phyloP scores from a whole-genome alignment of 2,329 filamentous ascomycete species.

The Xylaria sp. region DNA sequence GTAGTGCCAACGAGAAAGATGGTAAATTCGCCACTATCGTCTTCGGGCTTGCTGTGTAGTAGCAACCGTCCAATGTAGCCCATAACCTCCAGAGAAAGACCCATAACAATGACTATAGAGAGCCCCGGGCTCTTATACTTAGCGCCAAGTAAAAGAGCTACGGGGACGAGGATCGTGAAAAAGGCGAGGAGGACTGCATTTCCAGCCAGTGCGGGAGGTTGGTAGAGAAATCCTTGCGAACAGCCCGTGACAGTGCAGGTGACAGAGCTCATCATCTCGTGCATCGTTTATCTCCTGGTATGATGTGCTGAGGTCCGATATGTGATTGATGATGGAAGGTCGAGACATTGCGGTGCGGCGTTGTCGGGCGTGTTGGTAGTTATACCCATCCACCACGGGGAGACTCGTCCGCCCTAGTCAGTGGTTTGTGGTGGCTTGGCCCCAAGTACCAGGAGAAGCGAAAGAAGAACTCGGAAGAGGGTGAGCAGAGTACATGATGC shows the following conservation, averaged over 20 bases:
- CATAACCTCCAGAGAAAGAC: constrained; percentile 51
- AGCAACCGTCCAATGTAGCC: constrained; percentile 55
- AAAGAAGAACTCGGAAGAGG: constrained; percentile 17
- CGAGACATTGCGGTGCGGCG: background rate
- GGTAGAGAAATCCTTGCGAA: constrained; percentile 43
- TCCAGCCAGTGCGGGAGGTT: constrained; percentile 46
- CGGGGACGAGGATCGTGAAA: constrained; percentile 49
- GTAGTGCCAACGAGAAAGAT: constrained; percentile 54
- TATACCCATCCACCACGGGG: constrained; percentile 17
- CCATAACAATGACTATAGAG: constrained; percentile 47
- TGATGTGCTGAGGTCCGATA: constrained; percentile 7
- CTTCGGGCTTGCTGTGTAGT: constrained; percentile 43
- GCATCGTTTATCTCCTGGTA: constrained; percentile 23
- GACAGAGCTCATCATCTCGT: constrained; percentile 32
- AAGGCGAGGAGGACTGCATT: constrained; percentile 49
- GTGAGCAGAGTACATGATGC: constrained; percentile 11
- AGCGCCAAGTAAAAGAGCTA: constrained; percentile 46
- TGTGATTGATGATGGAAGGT: background rate
- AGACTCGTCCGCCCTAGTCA: constrained; percentile 4
- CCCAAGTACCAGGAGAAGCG: no score
- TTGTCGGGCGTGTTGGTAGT: constrained; percentile 3
- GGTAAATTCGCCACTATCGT: constrained; percentile 47
- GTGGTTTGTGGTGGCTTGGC: constrained; percentile 12
- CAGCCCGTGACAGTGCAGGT: constrained; percentile 31
- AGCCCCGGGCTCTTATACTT: constrained; percentile 50